Conservation (phyloP, 768 basidiomycete species). For the Gyrodon lividus region DNA sequence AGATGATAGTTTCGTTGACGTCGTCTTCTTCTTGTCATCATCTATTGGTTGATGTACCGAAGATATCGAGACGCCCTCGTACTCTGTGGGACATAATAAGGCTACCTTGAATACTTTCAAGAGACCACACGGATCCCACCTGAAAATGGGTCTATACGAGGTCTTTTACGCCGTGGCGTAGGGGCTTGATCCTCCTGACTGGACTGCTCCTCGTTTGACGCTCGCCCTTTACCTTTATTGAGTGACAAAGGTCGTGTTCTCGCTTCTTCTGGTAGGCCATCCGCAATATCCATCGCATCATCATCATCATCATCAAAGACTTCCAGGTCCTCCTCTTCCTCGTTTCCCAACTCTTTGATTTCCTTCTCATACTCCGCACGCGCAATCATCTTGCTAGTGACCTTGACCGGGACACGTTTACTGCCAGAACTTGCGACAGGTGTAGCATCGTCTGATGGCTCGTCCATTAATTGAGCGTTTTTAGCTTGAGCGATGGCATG, state of each 20-base stretch:
- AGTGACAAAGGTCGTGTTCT: not conserved
- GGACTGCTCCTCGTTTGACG: conserved; percentile 25
- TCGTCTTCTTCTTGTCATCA: conserved; percentile 11
- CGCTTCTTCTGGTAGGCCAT: conserved; percentile 1
- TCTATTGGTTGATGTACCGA: not conserved
- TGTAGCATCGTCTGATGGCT: conserved; percentile 15
- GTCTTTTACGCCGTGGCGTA: conserved; percentile 47
- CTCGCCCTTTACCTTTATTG: conserved; percentile 40
- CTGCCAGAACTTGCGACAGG: conserved; percentile 12
- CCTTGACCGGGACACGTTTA: conserved; percentile 46
- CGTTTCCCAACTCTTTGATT: conserved; percentile 42
- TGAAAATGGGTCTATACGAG: conserved; percentile 62
- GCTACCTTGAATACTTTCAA: not conserved
- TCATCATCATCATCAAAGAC: conserved; percentile 33
- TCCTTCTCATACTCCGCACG: conserved; percentile 62
- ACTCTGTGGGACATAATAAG: conserved; percentile 25
- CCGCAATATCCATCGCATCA: conserved; percentile 9
- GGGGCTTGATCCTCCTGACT: conserved; percentile 7
- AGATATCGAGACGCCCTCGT: conserved; percentile 22
- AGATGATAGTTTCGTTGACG: not conserved
- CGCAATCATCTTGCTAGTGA: conserved; percentile 74
- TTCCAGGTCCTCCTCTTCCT: conserved; percentile 42
- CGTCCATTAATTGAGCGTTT: conserved; percentile 33
- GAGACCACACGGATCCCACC: conserved; percentile 36
- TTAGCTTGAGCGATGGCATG: conserved; percentile 72